Conservation (phyloP, 2,329 filamentous ascomycete species). For the Rutstroemia sp. region DNA sequence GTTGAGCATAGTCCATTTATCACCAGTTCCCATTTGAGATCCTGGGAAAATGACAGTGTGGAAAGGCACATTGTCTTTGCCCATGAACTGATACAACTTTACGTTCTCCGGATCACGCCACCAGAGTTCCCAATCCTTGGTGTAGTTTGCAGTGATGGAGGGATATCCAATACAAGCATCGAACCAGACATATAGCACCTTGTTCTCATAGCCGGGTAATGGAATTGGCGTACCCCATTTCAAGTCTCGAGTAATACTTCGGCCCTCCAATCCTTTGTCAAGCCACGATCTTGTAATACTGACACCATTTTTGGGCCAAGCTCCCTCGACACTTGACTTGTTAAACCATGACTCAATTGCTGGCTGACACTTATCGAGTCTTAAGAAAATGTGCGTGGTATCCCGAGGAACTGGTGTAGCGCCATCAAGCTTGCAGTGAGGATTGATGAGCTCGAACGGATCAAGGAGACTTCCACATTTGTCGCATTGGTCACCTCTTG, state of each 20-base stretch:
- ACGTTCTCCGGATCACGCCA: conserved; percentile 88
- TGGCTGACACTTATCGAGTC: conserved; percentile 73
- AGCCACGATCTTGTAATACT: conserved; percentile 77
- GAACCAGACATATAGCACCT: conserved; percentile 82
- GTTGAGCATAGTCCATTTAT: conserved; percentile 85
- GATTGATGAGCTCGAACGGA: conserved; percentile 64
- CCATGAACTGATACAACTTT: conserved; percentile 87
- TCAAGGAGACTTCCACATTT: conserved; percentile 59
- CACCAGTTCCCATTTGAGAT: conserved; percentile 73
- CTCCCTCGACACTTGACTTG: conserved; percentile 64
- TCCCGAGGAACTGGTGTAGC: conserved; percentile 69
- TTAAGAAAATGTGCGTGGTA: conserved; percentile 89
- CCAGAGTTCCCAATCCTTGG: conserved; percentile 85
- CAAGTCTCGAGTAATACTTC: conserved; percentile 86
- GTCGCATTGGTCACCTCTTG: conserved; percentile 68
- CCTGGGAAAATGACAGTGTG: conserved; percentile 89
- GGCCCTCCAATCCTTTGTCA: conserved; percentile 73
- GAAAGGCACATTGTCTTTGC: conserved; percentile 78
- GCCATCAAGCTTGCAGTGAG: conserved; percentile 85
- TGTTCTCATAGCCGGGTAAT: conserved; percentile 55
- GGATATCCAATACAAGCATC: conserved; percentile 90
- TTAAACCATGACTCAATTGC: conserved; percentile 72
- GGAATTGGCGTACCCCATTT: conserved; percentile 68
- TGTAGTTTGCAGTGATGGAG: conserved; percentile 91
- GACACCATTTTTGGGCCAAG: conserved; percentile 68